Base-by-base conservation (phyloP, 163 green algal genomes). In the Chlamydomonas reinhardtii region DNA sequence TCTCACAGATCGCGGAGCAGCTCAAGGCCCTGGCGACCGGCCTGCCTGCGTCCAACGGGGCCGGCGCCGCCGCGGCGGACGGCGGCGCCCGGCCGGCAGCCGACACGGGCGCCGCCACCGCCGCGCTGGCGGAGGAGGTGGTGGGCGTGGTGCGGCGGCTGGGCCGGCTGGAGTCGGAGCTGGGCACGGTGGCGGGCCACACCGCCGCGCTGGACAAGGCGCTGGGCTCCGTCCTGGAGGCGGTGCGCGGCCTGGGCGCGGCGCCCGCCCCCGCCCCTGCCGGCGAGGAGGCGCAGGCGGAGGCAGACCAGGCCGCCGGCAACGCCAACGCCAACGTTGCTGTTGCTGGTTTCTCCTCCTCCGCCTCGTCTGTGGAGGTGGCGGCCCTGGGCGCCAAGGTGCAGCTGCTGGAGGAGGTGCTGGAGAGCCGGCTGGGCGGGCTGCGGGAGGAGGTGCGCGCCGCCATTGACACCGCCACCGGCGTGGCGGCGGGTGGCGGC, bases 391-490 rank as follows among this genome's bases (percentile, higher is more conserved):
- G 52, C 14, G 66, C 34, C 31, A 62, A 77, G 54, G 52, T 85
- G 31, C 52, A 22, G 52, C 32, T 78, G 48, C 32, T 85, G 31
- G 79, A 85, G 9, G 79, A 75, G n/a, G 37, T 54, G 24, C 31
- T 85, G 48, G 31, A 54, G 22, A 34, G 25, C 27, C 64, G 71
- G 29, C 19, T 84, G 39, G 29, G 27, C 17, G 43, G 39, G 14
- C 37, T 88, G 19, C 56, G 74, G 25, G 31, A 83, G 27, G 71
- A 88, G 35, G 61, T 88, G 43, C 48, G 66, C 43, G 71, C 56
- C 17, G 68, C 74, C 69, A 64, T 82, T 6, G 48, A 29, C 19
- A 61, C 59, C 52, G 29, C 32, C 48, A 61, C 35, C n/a, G 65
- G 43, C 14, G 59, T 56, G 17, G 69, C 54, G 34, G 66, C 71